Percentiles rank a stretch among this genome's conserved stretches.
Conservation (phyloP, 257 asterid species). For the Anisodus acutangulus region DNA sequence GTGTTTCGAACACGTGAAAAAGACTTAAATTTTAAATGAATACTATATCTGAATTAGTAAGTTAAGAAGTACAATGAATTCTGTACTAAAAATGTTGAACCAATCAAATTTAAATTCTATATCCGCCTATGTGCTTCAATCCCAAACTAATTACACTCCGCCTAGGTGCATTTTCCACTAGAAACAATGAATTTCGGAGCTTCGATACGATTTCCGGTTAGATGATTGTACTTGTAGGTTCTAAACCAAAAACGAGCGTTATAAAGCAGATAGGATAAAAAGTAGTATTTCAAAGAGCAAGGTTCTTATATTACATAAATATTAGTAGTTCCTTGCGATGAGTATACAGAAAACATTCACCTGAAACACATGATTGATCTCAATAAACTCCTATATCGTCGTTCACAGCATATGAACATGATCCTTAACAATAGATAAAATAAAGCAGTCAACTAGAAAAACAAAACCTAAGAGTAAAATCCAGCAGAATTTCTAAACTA, state of each 20-base stretch:
- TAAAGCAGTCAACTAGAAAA: not conserved
- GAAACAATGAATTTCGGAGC: not conserved
- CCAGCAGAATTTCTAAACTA: no score
- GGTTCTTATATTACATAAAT: not conserved
- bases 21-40: not conserved
- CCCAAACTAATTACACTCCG: not conserved
- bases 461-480: not conserved
- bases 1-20: not conserved
- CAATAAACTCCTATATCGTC: not conserved
- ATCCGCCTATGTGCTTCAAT: not conserved
- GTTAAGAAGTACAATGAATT: not conserved
- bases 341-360: not conserved
- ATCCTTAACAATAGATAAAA: not conserved
- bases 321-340: not conserved
- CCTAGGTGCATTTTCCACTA: not conserved
- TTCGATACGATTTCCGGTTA: not conserved
- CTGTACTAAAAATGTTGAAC: no score
- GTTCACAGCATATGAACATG: not conserved
- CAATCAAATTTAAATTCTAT: not conserved
- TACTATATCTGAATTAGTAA: not conserved
- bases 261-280: not conserved
- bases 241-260: not conserved
- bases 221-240: not conserved
- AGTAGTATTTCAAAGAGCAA: not conserved
- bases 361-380: not conserved